A percentile compares a stretch with the other conserved stretches of the same genome.
Evolutionary conservation across 176 grass and related monocot genomes (phyloP).

Genomic region (Avena sativa): DNA sequence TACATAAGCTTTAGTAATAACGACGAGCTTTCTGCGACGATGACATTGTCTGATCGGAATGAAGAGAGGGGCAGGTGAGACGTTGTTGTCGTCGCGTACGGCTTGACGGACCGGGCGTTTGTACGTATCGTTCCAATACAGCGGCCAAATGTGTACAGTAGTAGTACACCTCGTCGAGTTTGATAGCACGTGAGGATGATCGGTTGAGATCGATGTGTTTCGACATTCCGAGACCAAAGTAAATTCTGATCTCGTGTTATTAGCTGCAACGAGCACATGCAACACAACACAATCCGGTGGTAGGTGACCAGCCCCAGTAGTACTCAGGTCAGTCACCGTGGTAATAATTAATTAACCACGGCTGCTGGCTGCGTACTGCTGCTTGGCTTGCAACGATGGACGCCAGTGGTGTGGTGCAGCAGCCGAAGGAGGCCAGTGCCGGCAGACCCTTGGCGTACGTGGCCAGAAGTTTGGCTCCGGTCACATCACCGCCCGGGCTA

Average conservation of each 20-base stretch:
- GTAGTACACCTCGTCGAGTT: background rate
- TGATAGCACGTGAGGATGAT: no score
- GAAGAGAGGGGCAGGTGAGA: background rate
- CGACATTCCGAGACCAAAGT: background rate
- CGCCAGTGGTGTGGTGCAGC: no score
- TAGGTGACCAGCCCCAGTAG: no score
- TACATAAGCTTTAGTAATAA: background rate
- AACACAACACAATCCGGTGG: no score
- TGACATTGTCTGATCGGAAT: background rate
- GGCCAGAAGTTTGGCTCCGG: constrained; percentile 35
- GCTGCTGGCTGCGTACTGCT: no score
- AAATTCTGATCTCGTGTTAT: no score
- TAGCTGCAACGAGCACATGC: no score
- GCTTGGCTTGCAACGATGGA: no score
- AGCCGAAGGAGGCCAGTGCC: no score
- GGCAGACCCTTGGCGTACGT: background rate
- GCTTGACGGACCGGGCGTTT: background rate
- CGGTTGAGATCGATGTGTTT: background rate
- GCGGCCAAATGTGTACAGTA: background rate
- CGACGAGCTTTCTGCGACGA: background rate
- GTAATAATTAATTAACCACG: no score
- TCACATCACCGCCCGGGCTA: constrained; percentile 29
- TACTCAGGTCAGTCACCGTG: no score
- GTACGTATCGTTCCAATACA: background rate
- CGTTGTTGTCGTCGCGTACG: background rate